Evolutionary conservation across 1,139 yeast genomes (phyloP), one percentile per base, ranked within the genome.

Genomic region (Keqinozyma sinolaborantium): DNA sequence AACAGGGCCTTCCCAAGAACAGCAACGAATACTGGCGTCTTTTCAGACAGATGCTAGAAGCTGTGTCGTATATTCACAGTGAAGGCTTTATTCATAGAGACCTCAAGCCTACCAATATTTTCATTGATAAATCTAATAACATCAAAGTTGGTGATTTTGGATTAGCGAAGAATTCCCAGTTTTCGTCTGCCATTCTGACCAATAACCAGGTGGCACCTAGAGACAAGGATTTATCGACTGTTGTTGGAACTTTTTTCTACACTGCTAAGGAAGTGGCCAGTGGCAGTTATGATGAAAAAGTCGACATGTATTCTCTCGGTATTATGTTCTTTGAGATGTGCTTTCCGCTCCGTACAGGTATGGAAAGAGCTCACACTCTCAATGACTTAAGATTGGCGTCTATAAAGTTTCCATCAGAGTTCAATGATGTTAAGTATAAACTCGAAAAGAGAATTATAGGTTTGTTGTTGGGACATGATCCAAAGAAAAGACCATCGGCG

Each of bases 141-240:
- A 79, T 92, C 34, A 94, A 94, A 53, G 85, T 94, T 21, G 98
- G 99, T 44, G 98, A 94, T 52, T 94, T 94, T 58, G 99, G 98
- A 0, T 70, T 94, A 35, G 99, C 98, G 0, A 90, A 88, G 47
- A 85, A 80, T 46, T 39, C 92, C 60, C 70, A 75, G 53, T 58
- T 64, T 59, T 40, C 66, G 18, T 64, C 53, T 29, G 68, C 58
- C 3, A 53, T 67, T 15, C 62, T 57, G 61, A 56, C 52, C 20
- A 63, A 64, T 36, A 67, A 67, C 34, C 74, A 68, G 35, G 67
- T 66, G 4, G 36, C 57, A 4, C 44, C 67, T 0, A 39, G 40
- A 8, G 61, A 75, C n/a, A 94, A 82, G 24, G 95, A 90, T 44
- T 61, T 90, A 38, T 88, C 97, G 0, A 84, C 96, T 0, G 90